Evolutionary conservation across 345 rosid genomes (phyloP), one percentile per base, ranked within the genome.

Genomic region (Citrus trifoliata): DNA sequence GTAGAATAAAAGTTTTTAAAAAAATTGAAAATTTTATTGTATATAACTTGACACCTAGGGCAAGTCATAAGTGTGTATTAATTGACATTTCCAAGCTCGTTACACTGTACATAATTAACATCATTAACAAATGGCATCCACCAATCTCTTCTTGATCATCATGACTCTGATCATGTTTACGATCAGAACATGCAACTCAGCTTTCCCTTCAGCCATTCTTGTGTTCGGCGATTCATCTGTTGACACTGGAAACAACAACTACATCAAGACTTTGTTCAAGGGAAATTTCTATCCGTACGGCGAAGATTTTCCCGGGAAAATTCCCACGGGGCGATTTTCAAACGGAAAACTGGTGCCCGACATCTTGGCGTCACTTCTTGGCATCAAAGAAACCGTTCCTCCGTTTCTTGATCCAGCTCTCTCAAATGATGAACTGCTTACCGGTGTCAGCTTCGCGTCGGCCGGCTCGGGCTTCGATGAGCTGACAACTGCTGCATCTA

Each of bases 241-340:
- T 12, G 85, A 79, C 10, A 56, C 85, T 1, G 80, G 85, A 24
- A 82, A 82, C 65, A 82, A 82, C 77, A 75, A 82, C 59, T 78
- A 64, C 16, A 59, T 79, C 30, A 6, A 9, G 51, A 82, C 85
- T 3, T 2, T 75, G 14, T 42, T 78, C 27, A 88, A 38, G 74
- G 81, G 78, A 51, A 72, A 88, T 70, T 81, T 80, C 66, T 38
- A 10, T 0, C 94, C 94, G 0, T 89, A 87, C 25, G 92, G 94
- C 68, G 80, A 73, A 37, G 81, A 88, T 51, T 87, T 82, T 62
- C 85, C 89, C 0, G 80, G 67, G 18, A 75, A 62, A 8, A 21
- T 72, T 28, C 88, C 94, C 3, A 86, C 90, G 0, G 94, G 92
- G 3, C 87, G 94, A 67, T 90, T 87, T 53, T 85, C 90, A 0